Conservation (phyloP, 2,329 filamentous ascomycete species). For the Fusarium albidum region DNA sequence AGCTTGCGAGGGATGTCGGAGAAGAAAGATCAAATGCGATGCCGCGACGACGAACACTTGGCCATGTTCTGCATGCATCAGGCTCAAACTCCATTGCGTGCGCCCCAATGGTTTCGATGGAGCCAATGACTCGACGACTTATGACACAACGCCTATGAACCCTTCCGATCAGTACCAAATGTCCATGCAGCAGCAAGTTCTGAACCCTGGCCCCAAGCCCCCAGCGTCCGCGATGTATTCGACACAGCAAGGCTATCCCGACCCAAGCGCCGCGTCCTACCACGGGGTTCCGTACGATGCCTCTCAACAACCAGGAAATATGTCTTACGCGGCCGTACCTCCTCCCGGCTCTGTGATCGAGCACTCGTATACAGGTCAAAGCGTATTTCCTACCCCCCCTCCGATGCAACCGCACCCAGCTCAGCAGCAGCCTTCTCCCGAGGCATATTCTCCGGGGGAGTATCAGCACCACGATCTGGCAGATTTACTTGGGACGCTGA, state of each 20-base stretch:
- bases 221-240: slow-evolving; percentile 55
- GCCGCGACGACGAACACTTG: slow-evolving; percentile 96
- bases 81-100: slow-evolving; percentile 91
- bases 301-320: slow-evolving; percentile 52
- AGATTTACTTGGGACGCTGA: slow-evolving; percentile 84
- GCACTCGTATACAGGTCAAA: slow-evolving; percentile 57
- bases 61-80: slow-evolving; percentile 94
- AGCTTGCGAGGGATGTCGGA: slow-evolving; percentile 93
- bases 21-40: slow-evolving; percentile 98
- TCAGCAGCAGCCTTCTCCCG: slow-evolving; percentile 48
- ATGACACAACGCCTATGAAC: slow-evolving; percentile 45
- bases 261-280: slow-evolving; percentile 54
- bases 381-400: slow-evolving; percentile 63
- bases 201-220: slow-evolving; percentile 52
- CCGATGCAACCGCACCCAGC: slow-evolving; percentile 47
- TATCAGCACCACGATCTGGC: slow-evolving; percentile 77
- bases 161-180: slow-evolving; percentile 53
- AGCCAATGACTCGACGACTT: slow-evolving; percentile 48
- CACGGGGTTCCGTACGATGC: slow-evolving; percentile 58
- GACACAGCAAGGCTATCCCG: slow-evolving; percentile 58
- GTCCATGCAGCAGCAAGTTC: slow-evolving; percentile 57
- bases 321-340: slow-evolving; percentile 64
- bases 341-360: slow-evolving; percentile 60
- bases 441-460: slow-evolving; percentile 66
- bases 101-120: slow-evolving; percentile 80